These are phyloP conservation scores for Musa beccarii DNA, from an alignment of 176 grass and related monocot genomes.

Conservation along the genomic window DNA sequence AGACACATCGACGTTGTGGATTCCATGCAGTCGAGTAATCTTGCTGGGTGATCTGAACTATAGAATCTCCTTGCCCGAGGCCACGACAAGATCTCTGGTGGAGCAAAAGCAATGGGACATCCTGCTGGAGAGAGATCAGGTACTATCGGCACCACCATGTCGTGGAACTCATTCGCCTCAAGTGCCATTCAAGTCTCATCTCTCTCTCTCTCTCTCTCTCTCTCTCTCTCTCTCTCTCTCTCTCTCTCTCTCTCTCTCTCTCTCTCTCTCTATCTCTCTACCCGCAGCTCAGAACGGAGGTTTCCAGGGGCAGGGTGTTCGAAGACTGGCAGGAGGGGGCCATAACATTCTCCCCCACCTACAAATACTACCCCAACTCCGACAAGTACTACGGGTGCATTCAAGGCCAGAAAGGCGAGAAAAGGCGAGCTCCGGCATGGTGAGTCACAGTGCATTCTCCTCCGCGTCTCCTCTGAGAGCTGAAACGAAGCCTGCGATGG, in stretches of 20 bases:
- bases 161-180: not conserved
- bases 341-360: constrained; percentile 57
- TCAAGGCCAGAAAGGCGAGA: constrained; percentile 16
- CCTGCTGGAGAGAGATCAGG: constrained; percentile 67
- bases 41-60: constrained; percentile 72
- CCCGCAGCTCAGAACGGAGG: constrained; percentile 20
- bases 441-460: not conserved
- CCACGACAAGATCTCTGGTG: constrained; percentile 38
- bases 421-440: constrained; percentile 66
- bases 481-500: not conserved
- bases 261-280: no score
- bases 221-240: no score
- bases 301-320: constrained; percentile 31
- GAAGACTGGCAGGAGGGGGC: constrained; percentile 49
- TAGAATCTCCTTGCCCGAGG: constrained; percentile 60
- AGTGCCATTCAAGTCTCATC: not conserved
- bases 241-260: no score
- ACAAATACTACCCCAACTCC: constrained; percentile 62
- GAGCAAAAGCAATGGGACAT: constrained; percentile 51
- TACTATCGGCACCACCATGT: not conserved
- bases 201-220: no score
- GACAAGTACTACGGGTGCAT: constrained; percentile 51
- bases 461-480: not conserved
- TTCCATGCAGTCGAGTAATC: constrained; percentile 45
- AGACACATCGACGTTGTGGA: not conserved